phyloP scores from a whole-genome alignment of 2,329 filamentous ascomycete species.

The Metarhizium humberi region DNA sequence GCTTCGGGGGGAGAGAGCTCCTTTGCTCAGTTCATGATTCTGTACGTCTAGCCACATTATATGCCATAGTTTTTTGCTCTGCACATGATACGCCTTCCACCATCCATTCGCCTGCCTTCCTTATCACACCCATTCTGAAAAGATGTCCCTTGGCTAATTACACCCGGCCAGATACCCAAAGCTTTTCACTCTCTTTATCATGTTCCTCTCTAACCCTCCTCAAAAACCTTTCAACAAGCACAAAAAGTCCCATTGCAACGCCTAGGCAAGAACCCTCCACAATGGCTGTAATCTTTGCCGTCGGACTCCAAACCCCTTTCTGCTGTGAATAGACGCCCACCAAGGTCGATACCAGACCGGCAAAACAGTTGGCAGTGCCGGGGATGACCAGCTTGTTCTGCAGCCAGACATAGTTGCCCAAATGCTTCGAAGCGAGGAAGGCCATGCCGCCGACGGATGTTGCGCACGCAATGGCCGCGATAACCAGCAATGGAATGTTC shows the following conservation, averaged over 20 bases:
- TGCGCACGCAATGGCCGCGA: constrained; percentile 33
- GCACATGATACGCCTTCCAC: neutral
- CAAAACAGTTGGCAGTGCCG: constrained; percentile 34
- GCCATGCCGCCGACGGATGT: constrained; percentile 25
- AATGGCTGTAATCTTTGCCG: constrained; percentile 26
- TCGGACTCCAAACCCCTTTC: constrained; percentile 32
- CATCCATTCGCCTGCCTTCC: neutral
- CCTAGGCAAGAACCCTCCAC: constrained; percentile 22
- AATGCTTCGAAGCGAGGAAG: constrained; percentile 33
- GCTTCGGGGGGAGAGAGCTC: constrained; percentile 15
- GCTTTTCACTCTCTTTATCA: constrained; percentile 11
- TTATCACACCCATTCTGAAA: neutral
- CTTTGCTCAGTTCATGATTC: constrained; percentile 18
- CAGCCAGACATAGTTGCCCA: constrained; percentile 44
- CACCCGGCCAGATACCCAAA: no score
- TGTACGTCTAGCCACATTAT: neutral
- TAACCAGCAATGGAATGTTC: constrained; percentile 30
- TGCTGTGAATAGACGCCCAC: constrained; percentile 40
- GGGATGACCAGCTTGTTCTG: constrained; percentile 41
- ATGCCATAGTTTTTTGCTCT: neutral
- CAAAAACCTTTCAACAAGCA: constrained; percentile 21
- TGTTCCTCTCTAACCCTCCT: constrained; percentile 20
- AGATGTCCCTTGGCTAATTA: neutral
- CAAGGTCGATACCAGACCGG: constrained; percentile 39
- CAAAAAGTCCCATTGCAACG: constrained; percentile 18